These are phyloP conservation scores for Pichia nanzhaoensis DNA, from an alignment of 805 yeast genomes.

Conservation along the genomic window DNA sequence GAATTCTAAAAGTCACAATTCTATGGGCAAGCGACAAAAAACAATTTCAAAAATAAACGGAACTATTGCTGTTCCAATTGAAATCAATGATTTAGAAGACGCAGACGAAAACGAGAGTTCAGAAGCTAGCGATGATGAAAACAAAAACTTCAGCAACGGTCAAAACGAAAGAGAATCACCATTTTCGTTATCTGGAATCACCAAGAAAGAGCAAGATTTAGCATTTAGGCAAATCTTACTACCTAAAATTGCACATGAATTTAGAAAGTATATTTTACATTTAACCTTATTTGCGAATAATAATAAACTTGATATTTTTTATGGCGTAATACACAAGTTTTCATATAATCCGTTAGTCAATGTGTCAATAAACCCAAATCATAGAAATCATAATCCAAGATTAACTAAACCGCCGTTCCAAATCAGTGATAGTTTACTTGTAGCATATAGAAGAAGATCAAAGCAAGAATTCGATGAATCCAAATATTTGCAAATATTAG, in stretches of 20 bases:
- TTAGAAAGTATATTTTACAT: conserved; percentile 9
- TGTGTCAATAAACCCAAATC: conserved; percentile 6
- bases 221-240: conserved; percentile 8
- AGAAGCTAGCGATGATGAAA: background rate
- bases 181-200: background rate
- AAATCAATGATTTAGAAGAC: conserved; percentile 13
- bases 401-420: conserved; percentile 19
- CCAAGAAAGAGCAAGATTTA: background rate
- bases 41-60: background rate
- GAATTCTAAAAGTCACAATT: background rate
- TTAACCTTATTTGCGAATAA: conserved; percentile 20
- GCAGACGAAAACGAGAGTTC: no score
- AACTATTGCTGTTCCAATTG: conserved; percentile 8
- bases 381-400: background rate
- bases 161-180: background rate
- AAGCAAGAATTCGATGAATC: conserved; percentile 28
- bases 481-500: conserved; percentile 22
- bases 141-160: background rate
- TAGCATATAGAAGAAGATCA: conserved; percentile 22
- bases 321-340: conserved; percentile 27
- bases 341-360: conserved; percentile 18
- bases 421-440: conserved; percentile 24
- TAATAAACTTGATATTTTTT: conserved; percentile 25
- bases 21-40: conserved; percentile 2
- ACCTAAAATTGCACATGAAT: conserved; percentile 6